A percentile compares a stretch with the other conserved stretches of the same genome.
Conservation (phyloP, 345 rosid genomes). For the Boechera retrofracta region DNA sequence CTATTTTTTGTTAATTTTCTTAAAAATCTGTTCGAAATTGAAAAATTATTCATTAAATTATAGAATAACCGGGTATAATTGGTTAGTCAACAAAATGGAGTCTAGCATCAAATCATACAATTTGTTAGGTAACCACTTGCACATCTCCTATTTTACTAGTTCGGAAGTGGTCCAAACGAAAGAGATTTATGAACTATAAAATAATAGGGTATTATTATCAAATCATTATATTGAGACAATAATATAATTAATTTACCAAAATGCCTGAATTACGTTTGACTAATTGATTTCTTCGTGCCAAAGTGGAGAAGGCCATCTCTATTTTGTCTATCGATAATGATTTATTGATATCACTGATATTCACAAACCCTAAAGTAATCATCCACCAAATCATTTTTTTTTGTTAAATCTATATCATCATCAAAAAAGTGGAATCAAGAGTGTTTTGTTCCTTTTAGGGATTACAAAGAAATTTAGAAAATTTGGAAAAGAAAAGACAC, state of each 20-base stretch:
- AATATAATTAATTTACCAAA: slow-evolving; percentile 1
- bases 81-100: slow-evolving; percentile 34
- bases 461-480: no score
- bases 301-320: slow-evolving; percentile 17
- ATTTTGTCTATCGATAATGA: background rate
- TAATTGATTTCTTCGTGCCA: background rate
- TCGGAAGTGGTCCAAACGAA: slow-evolving; percentile 33
- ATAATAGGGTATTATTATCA: background rate
- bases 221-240: background rate
- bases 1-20: no score
- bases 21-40: background rate
- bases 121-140: slow-evolving; percentile 42
- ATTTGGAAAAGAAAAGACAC: no score
- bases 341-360: background rate
- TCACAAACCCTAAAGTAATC: background rate
- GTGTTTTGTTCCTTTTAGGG: no score
- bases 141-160: slow-evolving; percentile 25
- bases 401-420: no score
- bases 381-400: slow-evolving; percentile 5
- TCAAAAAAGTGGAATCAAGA: no score
- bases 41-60: background rate
- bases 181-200: slow-evolving; percentile 33
- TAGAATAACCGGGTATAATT: background rate
- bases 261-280: slow-evolving; percentile 19
- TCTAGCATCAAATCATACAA: slow-evolving; percentile 41